Conservation (phyloP, 2,329 filamentous ascomycete species). For the Calonectria naviculata region DNA sequence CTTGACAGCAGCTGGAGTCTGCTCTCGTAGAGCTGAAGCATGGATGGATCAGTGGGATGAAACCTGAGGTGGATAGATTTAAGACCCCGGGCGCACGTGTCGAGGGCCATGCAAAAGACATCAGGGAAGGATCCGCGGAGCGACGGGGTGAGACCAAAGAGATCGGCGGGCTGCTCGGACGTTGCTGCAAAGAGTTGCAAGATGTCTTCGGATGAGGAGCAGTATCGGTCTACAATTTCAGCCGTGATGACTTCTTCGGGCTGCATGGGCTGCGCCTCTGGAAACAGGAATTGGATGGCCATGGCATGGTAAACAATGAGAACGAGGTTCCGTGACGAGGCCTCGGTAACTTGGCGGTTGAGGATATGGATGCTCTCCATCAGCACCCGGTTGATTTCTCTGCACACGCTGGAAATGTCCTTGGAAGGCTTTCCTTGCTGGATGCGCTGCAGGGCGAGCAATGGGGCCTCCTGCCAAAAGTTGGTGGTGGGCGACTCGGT, state of each 20-base stretch:
- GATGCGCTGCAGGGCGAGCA: conserved; percentile 32
- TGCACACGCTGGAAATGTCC: conserved; percentile 37
- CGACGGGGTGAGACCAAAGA: conserved; percentile 28
- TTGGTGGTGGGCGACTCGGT: conserved; percentile 25
- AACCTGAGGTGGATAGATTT: conserved; percentile 34
- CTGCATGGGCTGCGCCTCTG: conserved; percentile 27
- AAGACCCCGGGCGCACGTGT: conserved; percentile 46
- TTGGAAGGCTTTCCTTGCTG: conserved; percentile 33
- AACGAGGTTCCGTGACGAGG: conserved; percentile 39
- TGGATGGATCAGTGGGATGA: conserved; percentile 32
- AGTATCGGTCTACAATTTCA: conserved; percentile 43
- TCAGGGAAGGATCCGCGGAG: conserved; percentile 41
- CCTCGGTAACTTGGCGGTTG: conserved; percentile 34
- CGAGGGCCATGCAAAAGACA: conserved; percentile 43
- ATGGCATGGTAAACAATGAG: conserved; percentile 47
- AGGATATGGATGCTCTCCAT: conserved; percentile 40
- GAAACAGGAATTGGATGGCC: conserved; percentile 48
- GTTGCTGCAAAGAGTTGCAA: conserved; percentile 36
- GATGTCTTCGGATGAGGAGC: conserved; percentile 42
- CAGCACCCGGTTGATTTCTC: conserved; percentile 42
- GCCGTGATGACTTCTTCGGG: conserved; percentile 31
- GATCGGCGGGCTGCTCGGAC: conserved; percentile 33
- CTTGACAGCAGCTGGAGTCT: conserved; percentile 38
- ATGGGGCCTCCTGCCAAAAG: conserved; percentile 36
- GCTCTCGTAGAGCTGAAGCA: conserved; percentile 36